phyloP scores from a whole-genome alignment of 768 basidiomycete genomes.

The Naganishia vaughanmartiniae region DNA sequence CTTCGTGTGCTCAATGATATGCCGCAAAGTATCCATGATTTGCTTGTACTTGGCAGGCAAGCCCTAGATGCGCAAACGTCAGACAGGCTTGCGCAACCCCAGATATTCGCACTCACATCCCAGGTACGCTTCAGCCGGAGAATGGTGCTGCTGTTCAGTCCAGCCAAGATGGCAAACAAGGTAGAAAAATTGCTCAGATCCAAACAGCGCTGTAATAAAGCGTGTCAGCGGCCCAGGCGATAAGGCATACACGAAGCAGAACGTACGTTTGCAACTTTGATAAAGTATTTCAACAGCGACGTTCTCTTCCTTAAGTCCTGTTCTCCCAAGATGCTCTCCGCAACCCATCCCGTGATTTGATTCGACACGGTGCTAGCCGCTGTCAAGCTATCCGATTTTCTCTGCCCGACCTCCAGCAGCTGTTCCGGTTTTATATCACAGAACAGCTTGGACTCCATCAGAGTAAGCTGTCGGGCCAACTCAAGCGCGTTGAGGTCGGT shows the following conservation, averaged over 20 bases:
- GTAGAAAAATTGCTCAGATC: conserved; percentile 85
- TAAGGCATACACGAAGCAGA: neutral
- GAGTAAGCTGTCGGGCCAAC: conserved; percentile 85
- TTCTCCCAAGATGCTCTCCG: conserved; percentile 90
- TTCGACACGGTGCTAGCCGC: conserved; percentile 86
- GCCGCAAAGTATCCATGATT: conserved; percentile 74
- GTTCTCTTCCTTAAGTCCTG: conserved; percentile 79
- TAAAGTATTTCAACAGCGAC: conserved; percentile 79
- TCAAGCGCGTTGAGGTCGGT: conserved; percentile 94
- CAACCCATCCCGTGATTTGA: conserved; percentile 79
- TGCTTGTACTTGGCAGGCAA: conserved; percentile 79
- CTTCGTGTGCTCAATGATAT: conserved; percentile 78
- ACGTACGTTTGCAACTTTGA: conserved; percentile 65
- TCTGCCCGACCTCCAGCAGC: conserved; percentile 76
- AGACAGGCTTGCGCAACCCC: conserved; percentile 12
- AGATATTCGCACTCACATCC: conserved; percentile 62
- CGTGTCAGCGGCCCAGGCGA: conserved; percentile 8
- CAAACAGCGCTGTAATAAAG: conserved; percentile 69
- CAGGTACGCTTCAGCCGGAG: conserved; percentile 88
- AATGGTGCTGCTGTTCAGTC: conserved; percentile 92
- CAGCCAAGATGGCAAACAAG: conserved; percentile 85
- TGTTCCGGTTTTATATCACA: conserved; percentile 83
- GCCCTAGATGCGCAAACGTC: conserved; percentile 57
- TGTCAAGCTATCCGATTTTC: conserved; percentile 65
- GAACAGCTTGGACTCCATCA: conserved; percentile 87